A percentile compares a stretch with the other conserved stretches of the same genome.
Evolutionary conservation across 2,329 filamentous ascomycete species (phyloP).

Genomic region (Fusarium sp.): DNA sequence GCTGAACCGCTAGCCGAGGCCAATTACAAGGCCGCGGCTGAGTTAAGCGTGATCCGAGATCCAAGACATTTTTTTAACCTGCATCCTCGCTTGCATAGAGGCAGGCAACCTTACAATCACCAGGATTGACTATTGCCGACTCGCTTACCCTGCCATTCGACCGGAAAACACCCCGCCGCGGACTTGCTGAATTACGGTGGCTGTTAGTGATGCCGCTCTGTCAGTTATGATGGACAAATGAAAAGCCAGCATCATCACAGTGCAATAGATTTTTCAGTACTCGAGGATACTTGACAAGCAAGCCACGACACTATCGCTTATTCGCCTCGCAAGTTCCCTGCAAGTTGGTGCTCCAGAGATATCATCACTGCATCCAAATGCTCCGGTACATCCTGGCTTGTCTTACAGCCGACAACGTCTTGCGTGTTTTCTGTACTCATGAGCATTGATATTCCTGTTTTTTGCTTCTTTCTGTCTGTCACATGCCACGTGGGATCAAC

Average conservation of each 20-base stretch:
- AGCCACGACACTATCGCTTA: constrained; percentile 40
- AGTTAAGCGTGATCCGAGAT: constrained; percentile 27
- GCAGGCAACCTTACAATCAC: neutral
- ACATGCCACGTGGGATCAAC: constrained; percentile 45
- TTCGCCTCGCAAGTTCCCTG: constrained; percentile 35
- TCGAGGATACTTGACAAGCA: constrained; percentile 40
- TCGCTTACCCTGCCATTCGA: constrained; percentile 25
- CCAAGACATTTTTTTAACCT: constrained; percentile 33
- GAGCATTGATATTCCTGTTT: constrained; percentile 16
- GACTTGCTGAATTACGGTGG: constrained; percentile 18
- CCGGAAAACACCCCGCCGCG: constrained; percentile 21
- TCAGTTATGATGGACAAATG: constrained; percentile 44
- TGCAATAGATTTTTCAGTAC: constrained; percentile 44
- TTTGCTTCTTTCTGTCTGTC: constrained; percentile 36
- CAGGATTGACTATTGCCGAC: constrained; percentile 4
- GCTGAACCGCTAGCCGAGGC: constrained; percentile 1
- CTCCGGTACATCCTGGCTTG: neutral
- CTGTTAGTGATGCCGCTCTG: constrained; percentile 33
- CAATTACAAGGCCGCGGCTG: constrained; percentile 31
- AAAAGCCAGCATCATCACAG: constrained; percentile 38
- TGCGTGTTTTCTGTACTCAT: neutral
- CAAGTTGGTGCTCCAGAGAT: constrained; percentile 20
- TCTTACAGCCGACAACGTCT: neutral
- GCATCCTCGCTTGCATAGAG: neutral
- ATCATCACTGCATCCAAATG: neutral